Base-by-base conservation (phyloP, 176 grass and related monocot genomes). In the Eleusine coracana region DNA sequence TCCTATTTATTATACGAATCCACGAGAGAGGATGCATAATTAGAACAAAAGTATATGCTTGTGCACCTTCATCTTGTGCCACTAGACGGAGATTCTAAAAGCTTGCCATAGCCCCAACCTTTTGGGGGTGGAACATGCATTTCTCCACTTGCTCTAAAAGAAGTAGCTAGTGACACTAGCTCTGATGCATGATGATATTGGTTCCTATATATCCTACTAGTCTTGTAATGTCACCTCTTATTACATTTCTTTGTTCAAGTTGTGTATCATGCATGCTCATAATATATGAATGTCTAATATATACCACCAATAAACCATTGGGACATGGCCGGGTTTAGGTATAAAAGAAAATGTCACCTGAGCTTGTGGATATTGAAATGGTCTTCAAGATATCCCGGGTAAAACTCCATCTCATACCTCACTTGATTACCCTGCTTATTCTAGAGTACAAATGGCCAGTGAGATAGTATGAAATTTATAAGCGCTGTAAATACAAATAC, bases 371-470 rank as follows among this genome's bases (percentile, higher is more conserved):
- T 85, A 65, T 75, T 71, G 78, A 89, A 89, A 65, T 85, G 87
- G 37, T 82, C 83, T 65, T 85, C 71, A 28, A 89, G 77, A 68
- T 85, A 85, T 71, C 66, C 87, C 15, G 64, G 83, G 71, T 89
- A 89, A 65, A 89, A 83, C 83, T 89, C 87, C 87, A 89, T 89
- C 29, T 76, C 71, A 87, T 76, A 20, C 71, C 52, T 50, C 49
- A 66, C 8, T 54, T 38, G 77, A 71, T 71, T 25, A 71, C 66
- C 65, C 21, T 85, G 44, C 31, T 34, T 25, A 69, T 69, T 69
- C 71, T 51, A 41, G 64, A 9, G 40, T 31, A 39, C 3, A 31
- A 27, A 66, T 12, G 40, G 1, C 23, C 17, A 23, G 11, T 42
- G 28, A 59, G 36, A 20, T 58, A 34, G 31, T 34, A 34, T 21